Evolutionary conservation across 2,329 filamentous ascomycete species (phyloP).

Genomic region (Knoxdaviesia capensis): DNA sequence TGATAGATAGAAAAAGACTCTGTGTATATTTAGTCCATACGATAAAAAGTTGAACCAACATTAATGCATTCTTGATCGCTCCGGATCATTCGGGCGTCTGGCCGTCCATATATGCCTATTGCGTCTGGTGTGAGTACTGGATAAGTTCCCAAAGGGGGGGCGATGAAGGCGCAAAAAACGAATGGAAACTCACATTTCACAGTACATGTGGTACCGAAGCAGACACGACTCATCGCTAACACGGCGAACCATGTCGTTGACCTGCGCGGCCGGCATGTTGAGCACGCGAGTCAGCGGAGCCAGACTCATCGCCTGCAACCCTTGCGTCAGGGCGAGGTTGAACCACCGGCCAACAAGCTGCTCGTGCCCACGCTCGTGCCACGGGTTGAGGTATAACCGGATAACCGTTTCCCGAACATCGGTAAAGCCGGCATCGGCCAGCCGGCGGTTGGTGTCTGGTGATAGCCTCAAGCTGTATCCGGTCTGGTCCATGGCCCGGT

Average conservation of each 20-base stretch:
- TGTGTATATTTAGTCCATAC: neutral
- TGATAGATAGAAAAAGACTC: neutral
- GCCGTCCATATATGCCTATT: constrained; percentile 15
- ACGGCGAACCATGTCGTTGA: constrained; percentile 38
- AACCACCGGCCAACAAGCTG: constrained; percentile 65
- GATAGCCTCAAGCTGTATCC: constrained; percentile 44
- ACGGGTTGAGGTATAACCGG: constrained; percentile 53
- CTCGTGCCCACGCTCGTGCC: constrained; percentile 42
- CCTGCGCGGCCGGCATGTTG: constrained; percentile 32
- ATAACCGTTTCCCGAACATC: constrained; percentile 55
- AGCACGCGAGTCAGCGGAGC: constrained; percentile 42
- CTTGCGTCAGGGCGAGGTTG: constrained; percentile 55
- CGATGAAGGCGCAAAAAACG: neutral
- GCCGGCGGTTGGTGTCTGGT: constrained; percentile 30
- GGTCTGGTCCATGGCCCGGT: constrained; percentile 44
- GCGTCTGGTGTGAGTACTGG: neutral
- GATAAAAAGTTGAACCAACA: neutral
- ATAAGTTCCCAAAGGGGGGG: neutral
- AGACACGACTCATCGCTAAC: constrained; percentile 51
- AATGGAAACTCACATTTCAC: constrained; percentile 44
- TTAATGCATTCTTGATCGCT: too few relatives aligned
- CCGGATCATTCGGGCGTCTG: constrained; percentile 6
- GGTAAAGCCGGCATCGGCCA: constrained; percentile 56
- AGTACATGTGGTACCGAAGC: constrained; percentile 50
- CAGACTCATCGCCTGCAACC: constrained; percentile 52